These are phyloP conservation scores for Tylopilus intermedius DNA, from an alignment of 768 basidiomycete species.

Conservation along the genomic window DNA sequence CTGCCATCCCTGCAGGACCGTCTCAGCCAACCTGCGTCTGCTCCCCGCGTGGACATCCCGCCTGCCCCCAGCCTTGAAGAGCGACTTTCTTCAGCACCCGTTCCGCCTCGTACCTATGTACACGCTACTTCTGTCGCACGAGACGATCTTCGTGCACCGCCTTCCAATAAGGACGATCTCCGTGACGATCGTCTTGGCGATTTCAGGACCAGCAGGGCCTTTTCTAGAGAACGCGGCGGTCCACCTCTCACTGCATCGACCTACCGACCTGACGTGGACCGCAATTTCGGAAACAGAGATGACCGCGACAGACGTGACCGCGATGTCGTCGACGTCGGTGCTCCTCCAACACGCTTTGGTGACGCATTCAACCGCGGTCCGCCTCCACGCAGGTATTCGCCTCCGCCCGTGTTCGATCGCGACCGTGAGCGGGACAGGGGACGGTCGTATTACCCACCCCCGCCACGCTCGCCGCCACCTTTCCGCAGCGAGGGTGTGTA, in stretches of 20 bases:
- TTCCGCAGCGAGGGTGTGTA: constrained; percentile 26
- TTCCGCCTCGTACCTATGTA: constrained; percentile 20
- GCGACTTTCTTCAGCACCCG: constrained; percentile 34
- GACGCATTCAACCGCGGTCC: constrained; percentile 27
- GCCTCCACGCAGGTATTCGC: constrained; percentile 17
- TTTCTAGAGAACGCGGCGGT: constrained; percentile 33
- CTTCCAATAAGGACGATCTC: constrained; percentile 23
- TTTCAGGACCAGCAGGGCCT: constrained; percentile 29
- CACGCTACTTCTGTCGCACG: constrained; percentile 29
- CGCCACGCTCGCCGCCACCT: constrained; percentile 29
- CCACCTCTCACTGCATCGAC: constrained; percentile 10
- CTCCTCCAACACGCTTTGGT: constrained; percentile 31
- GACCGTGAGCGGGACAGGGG: constrained; percentile 25
- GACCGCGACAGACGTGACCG: constrained; percentile 36
- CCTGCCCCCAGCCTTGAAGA: constrained; percentile 39
- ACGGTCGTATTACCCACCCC: constrained; percentile 30
- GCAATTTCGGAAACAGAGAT: constrained; percentile 30
- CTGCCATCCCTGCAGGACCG: constrained; percentile 37
- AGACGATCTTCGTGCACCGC: constrained; percentile 32
- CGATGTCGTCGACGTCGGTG: constrained; percentile 34
- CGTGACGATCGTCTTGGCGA: constrained; percentile 26
- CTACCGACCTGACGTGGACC: constrained; percentile 39
- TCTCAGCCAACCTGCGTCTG: constrained; percentile 29
- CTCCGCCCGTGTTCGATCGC: constrained; percentile 35
- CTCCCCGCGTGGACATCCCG: constrained; percentile 17